Evolutionary conservation across 2,329 filamentous ascomycete genomes (phyloP), one percentile per base, ranked within the genome.

Genomic region (Penicillium sp.): DNA sequence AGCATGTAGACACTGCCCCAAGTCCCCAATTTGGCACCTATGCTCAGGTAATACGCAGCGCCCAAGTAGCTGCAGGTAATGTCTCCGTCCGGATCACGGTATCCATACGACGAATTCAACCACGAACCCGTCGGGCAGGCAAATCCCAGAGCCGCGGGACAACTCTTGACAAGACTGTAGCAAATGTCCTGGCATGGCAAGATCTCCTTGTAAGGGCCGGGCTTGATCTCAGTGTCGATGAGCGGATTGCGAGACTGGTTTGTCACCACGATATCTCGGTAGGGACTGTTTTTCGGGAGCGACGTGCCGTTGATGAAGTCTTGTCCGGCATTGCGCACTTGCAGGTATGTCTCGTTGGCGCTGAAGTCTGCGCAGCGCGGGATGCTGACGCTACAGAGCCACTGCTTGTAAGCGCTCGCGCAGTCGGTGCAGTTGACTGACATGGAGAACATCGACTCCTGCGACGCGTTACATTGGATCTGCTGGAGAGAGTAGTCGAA

Each of bases 141-240:
- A 56, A 98, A 96, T 0, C 76, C 73, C 53, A 98, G 70, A 1
- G 75, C 67, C 0, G 88, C 77, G 0, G 93, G 91, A 66, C 93
- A 98, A 59, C 79, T 87, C 66, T 85, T 82, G 8, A 94, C 86
- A 1, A 98, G 75, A 38, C 84, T 80, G 61, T 89, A 93, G 69
- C 93, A 98, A 35, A 96, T 69, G 50, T 94, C 85, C 45, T 86
- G 79, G 58, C 91, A 97, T 0, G 93, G 93, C 7, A 95, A 71
- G 14, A 97, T 73, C 69, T 98, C 93, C 60, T 90, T 94, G 68
- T 98, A 97, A 0, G 93, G 93, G 0, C 93, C 93, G 0, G 93
- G 90, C 47, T 75, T 67, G 43, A 97, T 80, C 1, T 69, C 51
- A 2, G 71, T 55, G 57, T 96, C 89, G 52, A 97, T 93, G 33